Percentiles rank a stretch among this genome's conserved stretches.
phyloP scores from a whole-genome alignment of 345 rosid species.

The Eucalyptus marginata region DNA sequence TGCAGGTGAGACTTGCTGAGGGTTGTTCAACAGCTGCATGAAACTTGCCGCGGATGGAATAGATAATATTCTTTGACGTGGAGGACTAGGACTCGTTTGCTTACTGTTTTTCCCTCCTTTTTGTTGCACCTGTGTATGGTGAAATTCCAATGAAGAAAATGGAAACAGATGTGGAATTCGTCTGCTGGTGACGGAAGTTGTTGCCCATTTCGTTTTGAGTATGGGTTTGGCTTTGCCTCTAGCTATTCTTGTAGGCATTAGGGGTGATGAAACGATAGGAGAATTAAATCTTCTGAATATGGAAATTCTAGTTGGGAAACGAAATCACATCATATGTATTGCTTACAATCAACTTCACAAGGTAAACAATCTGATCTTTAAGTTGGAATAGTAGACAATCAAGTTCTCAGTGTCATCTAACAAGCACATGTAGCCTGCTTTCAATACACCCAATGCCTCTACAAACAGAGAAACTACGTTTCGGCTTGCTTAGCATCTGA shows the following conservation, averaged over 20 bases:
- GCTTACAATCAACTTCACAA: not conserved
- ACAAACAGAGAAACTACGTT: not conserved
- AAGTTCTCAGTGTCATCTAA: not conserved
- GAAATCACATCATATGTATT: not conserved
- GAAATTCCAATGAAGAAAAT: not conserved
- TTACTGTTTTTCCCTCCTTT: not conserved
- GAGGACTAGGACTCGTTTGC: not conserved
- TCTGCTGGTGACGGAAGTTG: not conserved
- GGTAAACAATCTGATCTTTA: not conserved
- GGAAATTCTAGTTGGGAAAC: not conserved
- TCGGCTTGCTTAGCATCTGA: not conserved
- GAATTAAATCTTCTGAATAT: no score
- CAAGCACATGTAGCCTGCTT: not conserved
- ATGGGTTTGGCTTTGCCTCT: no score
- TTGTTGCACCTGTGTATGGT: not conserved
- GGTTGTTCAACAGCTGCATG: slow-evolving; percentile 20
- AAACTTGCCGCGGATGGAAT: not conserved
- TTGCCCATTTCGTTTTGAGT: no score
- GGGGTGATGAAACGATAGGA: not conserved
- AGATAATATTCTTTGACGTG: not conserved
- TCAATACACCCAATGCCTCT: not conserved
- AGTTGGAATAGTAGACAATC: not conserved
- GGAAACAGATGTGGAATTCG: not conserved
- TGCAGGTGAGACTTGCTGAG: slow-evolving; percentile 9
- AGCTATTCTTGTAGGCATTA: no score